Percentiles rank a stretch among this genome's conserved stretches.
Evolutionary conservation across 768 basidiomycete genomes (phyloP).

Genomic region (Boletus coccyginus): DNA sequence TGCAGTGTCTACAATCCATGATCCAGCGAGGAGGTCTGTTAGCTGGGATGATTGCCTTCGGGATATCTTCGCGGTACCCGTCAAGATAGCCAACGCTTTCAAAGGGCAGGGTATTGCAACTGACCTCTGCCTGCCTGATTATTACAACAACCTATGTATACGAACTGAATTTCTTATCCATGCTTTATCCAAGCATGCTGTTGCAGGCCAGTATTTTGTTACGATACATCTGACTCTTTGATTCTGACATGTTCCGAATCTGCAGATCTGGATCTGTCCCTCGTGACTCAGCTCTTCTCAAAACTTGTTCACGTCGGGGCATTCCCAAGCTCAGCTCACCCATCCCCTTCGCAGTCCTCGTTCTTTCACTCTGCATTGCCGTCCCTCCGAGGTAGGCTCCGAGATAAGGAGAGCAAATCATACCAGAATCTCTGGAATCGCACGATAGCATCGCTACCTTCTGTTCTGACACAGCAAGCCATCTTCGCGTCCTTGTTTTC

Average conservation of each 20-base stretch:
- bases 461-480: conserved; percentile 51
- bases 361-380: conserved; percentile 60
- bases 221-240: conserved; percentile 1
- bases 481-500: conserved; percentile 59
- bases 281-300: conserved; percentile 51
- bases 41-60: conserved; percentile 79
- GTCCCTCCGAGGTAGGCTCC: conserved; percentile 43
- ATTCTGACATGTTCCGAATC: conserved; percentile 28
- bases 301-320: conserved; percentile 69
- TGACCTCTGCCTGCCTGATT: conserved; percentile 52
- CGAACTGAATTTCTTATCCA: conserved; percentile 53
- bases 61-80: conserved; percentile 61
- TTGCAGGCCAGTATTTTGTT: conserved; percentile 40
- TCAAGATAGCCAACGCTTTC: conserved; percentile 74
- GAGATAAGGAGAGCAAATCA: conserved; percentile 12
- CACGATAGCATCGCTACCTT: conserved; percentile 46
- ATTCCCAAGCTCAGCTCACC: conserved; percentile 53
- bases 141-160: conserved; percentile 51
- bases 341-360: conserved; percentile 60
- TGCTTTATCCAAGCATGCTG: conserved; percentile 36
- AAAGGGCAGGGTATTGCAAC: conserved; percentile 44
- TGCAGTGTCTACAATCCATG: conserved; percentile 41
- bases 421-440: conserved; percentile 54
- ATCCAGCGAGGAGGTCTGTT: conserved; percentile 30
- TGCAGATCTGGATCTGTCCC: conserved; percentile 31